Evolutionary conservation across 257 asterid species (phyloP).

Genomic region (Solanum paucissectum): DNA sequence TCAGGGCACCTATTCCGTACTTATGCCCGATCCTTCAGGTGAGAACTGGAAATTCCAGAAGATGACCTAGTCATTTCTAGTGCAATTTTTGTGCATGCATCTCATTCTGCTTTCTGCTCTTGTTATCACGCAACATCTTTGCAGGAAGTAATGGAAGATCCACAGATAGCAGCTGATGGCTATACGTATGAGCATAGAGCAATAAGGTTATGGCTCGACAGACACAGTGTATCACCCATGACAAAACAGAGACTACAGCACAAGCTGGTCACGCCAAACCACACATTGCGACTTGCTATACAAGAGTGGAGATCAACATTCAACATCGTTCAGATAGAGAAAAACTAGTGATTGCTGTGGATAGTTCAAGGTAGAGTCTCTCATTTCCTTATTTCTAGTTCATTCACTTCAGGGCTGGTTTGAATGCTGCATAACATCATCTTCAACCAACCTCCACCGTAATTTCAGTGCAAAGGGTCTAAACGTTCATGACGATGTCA

Average conservation of each 20-base stretch:
- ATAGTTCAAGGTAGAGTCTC: not conserved
- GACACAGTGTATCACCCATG: constrained; percentile 55
- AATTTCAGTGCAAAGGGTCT: not conserved
- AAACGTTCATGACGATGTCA: not conserved
- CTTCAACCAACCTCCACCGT: not conserved
- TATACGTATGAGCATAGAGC: constrained; percentile 74
- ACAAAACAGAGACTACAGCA: constrained; percentile 41
- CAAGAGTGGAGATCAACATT: constrained; percentile 43
- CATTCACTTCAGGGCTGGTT: not conserved
- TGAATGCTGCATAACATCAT: not conserved
- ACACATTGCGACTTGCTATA: constrained; percentile 53
- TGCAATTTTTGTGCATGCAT: not conserved
- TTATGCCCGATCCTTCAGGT: constrained; percentile 91
- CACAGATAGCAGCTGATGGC: constrained; percentile 85
- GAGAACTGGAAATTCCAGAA: not conserved
- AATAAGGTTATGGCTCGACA: constrained; percentile 57
- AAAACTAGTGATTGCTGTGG: not conserved
- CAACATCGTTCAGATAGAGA: not conserved
- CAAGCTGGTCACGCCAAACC: constrained; percentile 62
- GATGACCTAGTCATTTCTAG: not conserved
- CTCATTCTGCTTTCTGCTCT: constrained; percentile 2
- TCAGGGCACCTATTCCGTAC: constrained; percentile 49
- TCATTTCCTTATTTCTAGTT: not conserved
- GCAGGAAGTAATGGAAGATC: constrained; percentile 86
- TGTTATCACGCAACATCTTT: not conserved